A percentile compares a stretch with the other conserved stretches of the same genome.
These are phyloP conservation scores for Podaxis sp. DNA, from an alignment of 768 basidiomycete genomes.

Conservation along the genomic window DNA sequence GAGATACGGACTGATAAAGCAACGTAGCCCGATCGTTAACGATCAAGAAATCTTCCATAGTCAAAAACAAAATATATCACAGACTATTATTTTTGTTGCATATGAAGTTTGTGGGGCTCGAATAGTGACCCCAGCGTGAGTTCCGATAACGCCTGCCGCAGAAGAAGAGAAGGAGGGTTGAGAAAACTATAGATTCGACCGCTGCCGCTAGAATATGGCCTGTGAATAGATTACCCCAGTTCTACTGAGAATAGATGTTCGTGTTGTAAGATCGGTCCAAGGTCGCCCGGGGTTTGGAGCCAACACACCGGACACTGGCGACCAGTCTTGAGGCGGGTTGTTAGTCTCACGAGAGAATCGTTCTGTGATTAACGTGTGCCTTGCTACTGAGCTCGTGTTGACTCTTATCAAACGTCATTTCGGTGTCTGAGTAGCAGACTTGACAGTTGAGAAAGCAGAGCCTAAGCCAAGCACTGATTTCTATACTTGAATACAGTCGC, in stretches of 20 bases:
- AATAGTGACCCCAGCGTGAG: not conserved
- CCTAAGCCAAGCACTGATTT: not conserved
- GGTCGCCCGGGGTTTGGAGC: slow-evolving; percentile 1
- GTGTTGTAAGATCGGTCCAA: not conserved
- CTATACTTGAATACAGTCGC: not conserved
- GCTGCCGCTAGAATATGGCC: not conserved
- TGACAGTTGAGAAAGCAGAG: not conserved
- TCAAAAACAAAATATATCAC: not conserved
- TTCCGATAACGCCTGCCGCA: not conserved
- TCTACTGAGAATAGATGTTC: not conserved
- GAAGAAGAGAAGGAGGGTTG: not conserved
- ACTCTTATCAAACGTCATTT: not conserved
- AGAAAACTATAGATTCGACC: not conserved
- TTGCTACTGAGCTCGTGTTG: not conserved
- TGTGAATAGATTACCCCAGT: not conserved
- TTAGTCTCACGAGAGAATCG: slow-evolving; percentile 4
- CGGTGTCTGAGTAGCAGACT: not conserved
- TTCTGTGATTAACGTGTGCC: not conserved
- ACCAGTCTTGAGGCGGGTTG: not conserved
- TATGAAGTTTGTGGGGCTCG: not conserved
- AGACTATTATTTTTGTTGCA: not conserved
- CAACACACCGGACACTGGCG: not conserved
- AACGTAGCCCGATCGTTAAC: not conserved
- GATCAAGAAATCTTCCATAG: too few relatives aligned
- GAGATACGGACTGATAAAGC: slow-evolving; percentile 1